Conservation (phyloP, 768 basidiomycete species). For the Multifurca ochricompacta region DNA sequence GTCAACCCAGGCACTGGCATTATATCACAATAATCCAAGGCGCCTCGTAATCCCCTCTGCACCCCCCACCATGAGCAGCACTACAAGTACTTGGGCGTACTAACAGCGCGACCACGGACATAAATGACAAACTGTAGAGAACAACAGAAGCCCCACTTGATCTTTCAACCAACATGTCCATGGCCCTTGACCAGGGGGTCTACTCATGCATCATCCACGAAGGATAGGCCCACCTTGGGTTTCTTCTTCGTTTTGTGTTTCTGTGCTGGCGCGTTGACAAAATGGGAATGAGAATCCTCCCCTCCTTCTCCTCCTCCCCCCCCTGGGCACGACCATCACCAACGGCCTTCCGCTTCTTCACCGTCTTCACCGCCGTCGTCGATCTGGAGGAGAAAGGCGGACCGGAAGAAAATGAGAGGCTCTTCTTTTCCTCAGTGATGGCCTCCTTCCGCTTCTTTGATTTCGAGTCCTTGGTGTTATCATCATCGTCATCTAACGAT, state of each 20-base stretch:
- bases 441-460: constrained; percentile 14
- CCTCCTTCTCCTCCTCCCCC: too few species aligned
- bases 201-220: constrained; percentile 48
- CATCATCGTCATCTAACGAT: neutral
- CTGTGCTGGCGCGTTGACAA: constrained; percentile 17
- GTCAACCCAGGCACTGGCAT: too few species aligned
- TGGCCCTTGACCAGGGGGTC: too few species aligned
- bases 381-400: constrained; percentile 16
- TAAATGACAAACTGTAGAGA: too few species aligned
- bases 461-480: neutral
- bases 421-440: constrained; percentile 20
- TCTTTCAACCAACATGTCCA: too few species aligned
- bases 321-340: constrained; percentile 28
- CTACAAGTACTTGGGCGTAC: too few species aligned
- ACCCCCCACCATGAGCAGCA: too few species aligned
- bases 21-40: too few species aligned
- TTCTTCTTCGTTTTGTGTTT: constrained; percentile 52
- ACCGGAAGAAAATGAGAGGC: constrained; percentile 36
- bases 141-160: too few species aligned
- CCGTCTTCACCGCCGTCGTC: constrained; percentile 22
- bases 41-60: too few species aligned
- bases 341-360: constrained; percentile 32
- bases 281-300: constrained; percentile 22
- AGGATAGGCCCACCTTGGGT: constrained; percentile 43
- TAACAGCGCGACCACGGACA: too few species aligned